Base-by-base conservation (phyloP, 371 early-diverging fungal genomes). In the Rhizopus microsporus region DNA sequence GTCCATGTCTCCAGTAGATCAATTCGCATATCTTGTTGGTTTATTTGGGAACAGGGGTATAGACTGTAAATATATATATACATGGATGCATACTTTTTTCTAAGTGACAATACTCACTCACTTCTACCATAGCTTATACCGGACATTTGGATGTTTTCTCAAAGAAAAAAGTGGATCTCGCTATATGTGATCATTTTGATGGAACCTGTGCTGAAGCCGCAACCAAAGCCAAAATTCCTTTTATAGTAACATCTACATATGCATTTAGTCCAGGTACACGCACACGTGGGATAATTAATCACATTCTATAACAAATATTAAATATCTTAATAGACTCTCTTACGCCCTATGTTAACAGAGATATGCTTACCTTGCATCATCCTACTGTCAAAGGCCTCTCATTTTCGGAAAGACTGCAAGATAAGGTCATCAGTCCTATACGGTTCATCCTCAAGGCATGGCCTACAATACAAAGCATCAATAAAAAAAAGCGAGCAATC, bases 171-270 rank as follows among this genome's bases (percentile, higher is more conserved):
- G 34, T 56, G 32, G 59, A 59, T 12, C 30, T 58, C 4, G 51
- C 33, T 3, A 12, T 67, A 1, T 59, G 63, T 15, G 51, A 58
- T 43, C 53, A 61, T 30, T 62, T 62, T 13, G 37, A 33, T 9
- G 33, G 34, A 8, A n/a, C 43, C 7, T 59, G 62, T 53, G 53
- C 51, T 38, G 58, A 54, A 3, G 55, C 50, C 9, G 54, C 62
- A 7, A 54, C 9, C 4, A 34, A 29, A 8, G 31, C 12, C 7
- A 40, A 49, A 3, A 55, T 55, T 8, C 56, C 56, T 9, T 32
- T 55, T 12, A 45, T 55, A 5, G 32, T 55, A 12, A 55, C 56
- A 12, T 55, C 56, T 12, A 34, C 38, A 37, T 37, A 4, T 6
- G 10, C 38, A 2, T 0, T 37, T 1, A 37, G 10, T 37, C 38